These are phyloP conservation scores for Russula dissimulans DNA, from an alignment of 768 basidiomycete genomes.

Conservation along the genomic window DNA sequence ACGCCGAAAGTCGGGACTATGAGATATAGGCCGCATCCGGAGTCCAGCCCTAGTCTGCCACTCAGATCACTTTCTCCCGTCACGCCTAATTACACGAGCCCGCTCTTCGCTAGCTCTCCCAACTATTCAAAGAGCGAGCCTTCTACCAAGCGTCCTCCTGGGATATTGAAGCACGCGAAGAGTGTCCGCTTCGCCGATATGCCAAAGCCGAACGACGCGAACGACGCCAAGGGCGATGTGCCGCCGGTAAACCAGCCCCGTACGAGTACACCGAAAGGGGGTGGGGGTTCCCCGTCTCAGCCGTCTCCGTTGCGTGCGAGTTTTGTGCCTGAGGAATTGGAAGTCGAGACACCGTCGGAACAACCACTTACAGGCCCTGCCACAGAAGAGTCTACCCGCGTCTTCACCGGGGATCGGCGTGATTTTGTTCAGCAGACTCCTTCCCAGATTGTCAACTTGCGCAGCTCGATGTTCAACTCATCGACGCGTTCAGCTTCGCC, in stretches of 20 bases:
- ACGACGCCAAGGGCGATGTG: background rate
- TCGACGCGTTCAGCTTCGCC: background rate
- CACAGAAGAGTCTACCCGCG: background rate
- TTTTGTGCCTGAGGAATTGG: conserved; percentile 2
- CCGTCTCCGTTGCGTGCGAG: conserved; percentile 13
- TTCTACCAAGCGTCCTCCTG: conserved; percentile 5
- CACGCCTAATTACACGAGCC: background rate
- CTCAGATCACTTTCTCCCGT: background rate
- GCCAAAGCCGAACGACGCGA: background rate
- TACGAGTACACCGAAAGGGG: background rate
- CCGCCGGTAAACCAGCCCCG: background rate
- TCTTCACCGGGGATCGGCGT: background rate
- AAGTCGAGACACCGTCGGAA: background rate
- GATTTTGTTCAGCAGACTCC: background rate
- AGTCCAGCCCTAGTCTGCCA: background rate
- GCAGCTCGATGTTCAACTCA: background rate
- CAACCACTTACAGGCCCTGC: background rate
- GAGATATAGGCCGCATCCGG: background rate
- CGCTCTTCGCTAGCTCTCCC: background rate
- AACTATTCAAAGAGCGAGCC: background rate
- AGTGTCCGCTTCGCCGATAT: conserved; percentile 19
- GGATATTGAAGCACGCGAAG: conserved; percentile 19
- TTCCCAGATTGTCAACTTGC: background rate
- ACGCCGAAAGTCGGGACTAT: background rate
- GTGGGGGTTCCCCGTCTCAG: background rate